Conservation (phyloP, 768 basidiomycete species). For the Phylloporus scabripes region DNA sequence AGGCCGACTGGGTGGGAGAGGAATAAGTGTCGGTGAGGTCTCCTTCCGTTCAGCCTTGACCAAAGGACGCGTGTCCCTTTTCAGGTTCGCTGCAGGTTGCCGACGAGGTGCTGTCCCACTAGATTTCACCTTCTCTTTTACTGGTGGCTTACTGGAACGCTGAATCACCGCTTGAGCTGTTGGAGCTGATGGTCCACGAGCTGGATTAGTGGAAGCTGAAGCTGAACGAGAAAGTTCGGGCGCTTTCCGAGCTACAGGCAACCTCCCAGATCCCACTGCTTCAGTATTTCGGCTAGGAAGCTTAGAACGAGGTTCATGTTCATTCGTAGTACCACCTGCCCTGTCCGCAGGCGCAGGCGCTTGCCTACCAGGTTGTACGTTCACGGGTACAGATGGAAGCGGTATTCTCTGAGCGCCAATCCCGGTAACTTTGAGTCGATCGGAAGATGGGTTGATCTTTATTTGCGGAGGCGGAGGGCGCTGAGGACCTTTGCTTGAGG, state of each 20-base stretch:
- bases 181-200: background rate
- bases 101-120: constrained; percentile 1
- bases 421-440: constrained; percentile 24
- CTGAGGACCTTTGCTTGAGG: constrained; percentile 18
- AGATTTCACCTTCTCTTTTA: constrained; percentile 9
- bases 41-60: constrained; percentile 13
- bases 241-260: constrained; percentile 6
- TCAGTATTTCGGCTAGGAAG: constrained; percentile 6
- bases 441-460: constrained; percentile 14
- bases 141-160: constrained; percentile 9
- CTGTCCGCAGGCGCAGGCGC: background rate
- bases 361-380: constrained; percentile 1
- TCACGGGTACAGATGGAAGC: constrained; percentile 18
- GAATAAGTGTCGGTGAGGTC: constrained; percentile 13
- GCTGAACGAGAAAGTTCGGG: constrained; percentile 2
- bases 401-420: constrained; percentile 31
- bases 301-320: constrained; percentile 9
- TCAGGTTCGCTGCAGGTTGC: constrained; percentile 5
- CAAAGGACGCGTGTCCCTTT: constrained; percentile 11
- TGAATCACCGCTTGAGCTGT: background rate
- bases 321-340: background rate
- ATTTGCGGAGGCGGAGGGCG: constrained; percentile 24
- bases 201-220: constrained; percentile 9
- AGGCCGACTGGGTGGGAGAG: constrained; percentile 20
- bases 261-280: constrained; percentile 1